Evolutionary conservation across 805 yeast species (phyloP).

Genomic region (Monosporozyma aerobia): DNA sequence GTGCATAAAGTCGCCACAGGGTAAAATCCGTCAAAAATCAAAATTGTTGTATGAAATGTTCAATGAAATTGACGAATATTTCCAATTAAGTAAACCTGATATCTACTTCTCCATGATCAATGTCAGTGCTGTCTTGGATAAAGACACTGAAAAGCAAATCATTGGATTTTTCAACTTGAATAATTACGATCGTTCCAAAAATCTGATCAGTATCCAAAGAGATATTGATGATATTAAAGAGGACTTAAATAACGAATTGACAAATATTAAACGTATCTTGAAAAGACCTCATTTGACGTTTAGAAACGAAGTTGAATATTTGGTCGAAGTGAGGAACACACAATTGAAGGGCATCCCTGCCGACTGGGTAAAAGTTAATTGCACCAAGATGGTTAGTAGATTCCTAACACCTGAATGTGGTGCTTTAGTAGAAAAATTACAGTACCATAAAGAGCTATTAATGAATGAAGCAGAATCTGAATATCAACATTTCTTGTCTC

Average conservation of each 20-base stretch:
- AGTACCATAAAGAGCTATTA: conserved; percentile 50
- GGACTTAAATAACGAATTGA: conserved; percentile 46
- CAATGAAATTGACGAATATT: conserved; percentile 29
- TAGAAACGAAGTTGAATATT: conserved; percentile 56
- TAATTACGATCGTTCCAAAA: conserved; percentile 33
- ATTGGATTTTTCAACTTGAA: conserved; percentile 34
- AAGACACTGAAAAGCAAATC: conserved; percentile 38
- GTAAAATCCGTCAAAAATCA: conserved; percentile 18
- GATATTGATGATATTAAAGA: conserved; percentile 38
- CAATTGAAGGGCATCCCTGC: conserved; percentile 51
- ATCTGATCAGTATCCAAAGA: conserved; percentile 30
- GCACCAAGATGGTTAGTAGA: conserved; percentile 59
- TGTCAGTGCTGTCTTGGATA: conserved; percentile 42
- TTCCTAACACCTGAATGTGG: conserved; percentile 57
- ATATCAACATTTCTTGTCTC: conserved; percentile 28
- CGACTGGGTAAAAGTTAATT: conserved; percentile 70
- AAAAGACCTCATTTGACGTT: conserved; percentile 51
- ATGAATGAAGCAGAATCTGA: conserved; percentile 19
- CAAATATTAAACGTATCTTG: conserved; percentile 35
- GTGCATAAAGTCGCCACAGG: conserved; percentile 16
- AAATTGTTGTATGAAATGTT: conserved; percentile 34
- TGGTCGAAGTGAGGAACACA: conserved; percentile 65
- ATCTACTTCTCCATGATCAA: conserved; percentile 43
- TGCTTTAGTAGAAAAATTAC: conserved; percentile 43
- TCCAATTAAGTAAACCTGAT: conserved; percentile 28